phyloP scores from a whole-genome alignment of 2,329 filamentous ascomycete genomes.

The Diplodia corticola region DNA sequence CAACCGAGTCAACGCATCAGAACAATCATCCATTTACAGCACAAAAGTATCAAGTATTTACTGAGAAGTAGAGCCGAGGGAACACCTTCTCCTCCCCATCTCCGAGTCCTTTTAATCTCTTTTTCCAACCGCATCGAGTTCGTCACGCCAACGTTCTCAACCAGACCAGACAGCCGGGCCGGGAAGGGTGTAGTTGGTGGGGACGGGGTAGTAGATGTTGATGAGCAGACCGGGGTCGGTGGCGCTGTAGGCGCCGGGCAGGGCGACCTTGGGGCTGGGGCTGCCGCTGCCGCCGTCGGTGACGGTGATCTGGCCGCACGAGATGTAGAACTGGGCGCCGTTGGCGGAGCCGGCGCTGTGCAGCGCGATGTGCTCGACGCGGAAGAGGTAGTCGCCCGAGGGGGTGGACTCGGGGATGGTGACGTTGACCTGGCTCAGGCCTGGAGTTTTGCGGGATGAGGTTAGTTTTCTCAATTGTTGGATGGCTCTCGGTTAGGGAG shows the following conservation, averaged over 20 bases:
- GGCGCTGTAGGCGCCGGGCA: constrained; percentile 44
- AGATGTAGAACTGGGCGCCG: constrained; percentile 49
- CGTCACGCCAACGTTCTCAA: constrained; percentile 21
- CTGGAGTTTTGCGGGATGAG: constrained; percentile 5
- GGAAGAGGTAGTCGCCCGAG: constrained; percentile 47
- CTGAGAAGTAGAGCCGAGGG: not conserved
- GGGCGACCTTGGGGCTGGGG: constrained; percentile 42
- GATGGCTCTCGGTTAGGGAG: not conserved
- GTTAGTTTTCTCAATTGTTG: not conserved
- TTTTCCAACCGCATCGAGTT: not conserved
- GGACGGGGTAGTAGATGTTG: constrained; percentile 34
- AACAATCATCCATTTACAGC: not conserved
- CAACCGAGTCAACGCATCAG: not conserved
- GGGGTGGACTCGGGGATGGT: constrained; percentile 44
- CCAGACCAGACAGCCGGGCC: constrained; percentile 36
- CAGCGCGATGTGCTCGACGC: constrained; percentile 51
- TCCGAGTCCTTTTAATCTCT: not conserved
- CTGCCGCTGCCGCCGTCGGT: constrained; percentile 40
- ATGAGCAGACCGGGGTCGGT: constrained; percentile 37
- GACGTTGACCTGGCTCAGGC: constrained; percentile 33
- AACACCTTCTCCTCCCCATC: not conserved
- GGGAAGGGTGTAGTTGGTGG: constrained; percentile 32
- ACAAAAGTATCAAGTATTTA: constrained; percentile 1
- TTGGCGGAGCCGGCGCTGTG: constrained; percentile 42
- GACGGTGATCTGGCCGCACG: constrained; percentile 49